Evolutionary conservation across 371 early-diverging fungal genomes (phyloP).

Genomic region (Funneliformis caledonium): DNA sequence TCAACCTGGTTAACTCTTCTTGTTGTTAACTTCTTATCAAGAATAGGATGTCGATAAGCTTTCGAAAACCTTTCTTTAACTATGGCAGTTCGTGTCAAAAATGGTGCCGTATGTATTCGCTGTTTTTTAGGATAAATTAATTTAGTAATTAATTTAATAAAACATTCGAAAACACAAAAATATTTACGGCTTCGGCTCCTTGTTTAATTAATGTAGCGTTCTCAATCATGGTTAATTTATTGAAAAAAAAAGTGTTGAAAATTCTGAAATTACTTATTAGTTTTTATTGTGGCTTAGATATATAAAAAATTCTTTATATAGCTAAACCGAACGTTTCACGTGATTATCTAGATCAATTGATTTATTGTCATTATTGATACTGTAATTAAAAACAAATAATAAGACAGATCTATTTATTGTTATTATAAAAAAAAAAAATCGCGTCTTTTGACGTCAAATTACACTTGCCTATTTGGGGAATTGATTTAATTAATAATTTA

Average conservation of each 20-base stretch:
- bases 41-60: slow-evolving; percentile 87
- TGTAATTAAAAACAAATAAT: too few relatives aligned
- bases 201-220: slow-evolving; percentile 52
- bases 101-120: slow-evolving; percentile 58
- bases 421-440: too few relatives aligned
- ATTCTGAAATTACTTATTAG: too few relatives aligned
- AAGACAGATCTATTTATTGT: too few relatives aligned
- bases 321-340: too few relatives aligned
- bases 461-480: too few relatives aligned
- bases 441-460: too few relatives aligned
- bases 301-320: too few relatives aligned
- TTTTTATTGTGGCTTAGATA: too few relatives aligned
- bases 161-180: background rate
- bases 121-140: slow-evolving; percentile 36
- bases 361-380: too few relatives aligned
- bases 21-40: slow-evolving; percentile 83
- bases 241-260: background rate
- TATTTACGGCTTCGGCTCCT: slow-evolving; percentile 63
- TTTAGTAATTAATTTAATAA: slow-evolving; percentile 43
- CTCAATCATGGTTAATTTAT: background rate
- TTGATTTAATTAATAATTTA: too few relatives aligned
- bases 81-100: slow-evolving; percentile 59
- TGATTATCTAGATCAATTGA: too few relatives aligned
- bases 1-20: slow-evolving; percentile 73
- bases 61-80: slow-evolving; percentile 90